These are phyloP conservation scores for Scutellaria galericulata DNA, from an alignment of 257 asterid genomes.

Conservation along the genomic window DNA sequence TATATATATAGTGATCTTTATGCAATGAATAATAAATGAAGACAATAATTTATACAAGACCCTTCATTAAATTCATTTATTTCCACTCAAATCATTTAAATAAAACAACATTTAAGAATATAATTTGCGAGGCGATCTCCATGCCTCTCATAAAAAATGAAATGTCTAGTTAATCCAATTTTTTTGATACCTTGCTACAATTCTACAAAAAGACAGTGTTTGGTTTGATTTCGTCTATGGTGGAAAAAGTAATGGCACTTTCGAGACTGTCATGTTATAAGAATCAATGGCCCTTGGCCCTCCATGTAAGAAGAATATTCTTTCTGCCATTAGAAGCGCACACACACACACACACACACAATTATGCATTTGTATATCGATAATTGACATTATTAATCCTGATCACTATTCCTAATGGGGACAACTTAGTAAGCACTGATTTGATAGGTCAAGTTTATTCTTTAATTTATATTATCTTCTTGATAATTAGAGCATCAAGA, in stretches of 20 bases:
- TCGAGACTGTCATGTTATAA: not conserved
- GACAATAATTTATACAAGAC: too few species aligned
- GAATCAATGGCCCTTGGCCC: conserved; percentile 36
- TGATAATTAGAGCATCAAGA: conserved; percentile 16
- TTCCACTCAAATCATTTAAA: too few species aligned
- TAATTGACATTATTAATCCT: conserved; percentile 21
- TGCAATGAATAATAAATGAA: too few species aligned
- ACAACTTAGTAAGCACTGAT: conserved; percentile 6
- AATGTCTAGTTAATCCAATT: too few species aligned
- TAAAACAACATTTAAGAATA: too few species aligned
- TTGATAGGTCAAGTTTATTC: conserved; percentile 37
- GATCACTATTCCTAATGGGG: conserved; percentile 10
- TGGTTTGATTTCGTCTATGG: conserved; percentile 35
- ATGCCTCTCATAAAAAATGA: too few species aligned
- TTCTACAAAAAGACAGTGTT: conserved; percentile 27
- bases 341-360: conserved; percentile 28
- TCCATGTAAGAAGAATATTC: conserved; percentile 42
- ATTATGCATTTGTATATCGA: not conserved
- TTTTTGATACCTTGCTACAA: too few species aligned
- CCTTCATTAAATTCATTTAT: too few species aligned
- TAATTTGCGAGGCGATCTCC: too few species aligned
- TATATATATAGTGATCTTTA: too few species aligned
- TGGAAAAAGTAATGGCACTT: conserved; percentile 11
- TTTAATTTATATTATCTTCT: conserved; percentile 31
- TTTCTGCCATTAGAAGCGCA: conserved; percentile 29